Evolutionary conservation across 768 basidiomycete genomes (phyloP), one percentile per base, ranked within the genome.

Genomic region (Hericium coralloides): DNA sequence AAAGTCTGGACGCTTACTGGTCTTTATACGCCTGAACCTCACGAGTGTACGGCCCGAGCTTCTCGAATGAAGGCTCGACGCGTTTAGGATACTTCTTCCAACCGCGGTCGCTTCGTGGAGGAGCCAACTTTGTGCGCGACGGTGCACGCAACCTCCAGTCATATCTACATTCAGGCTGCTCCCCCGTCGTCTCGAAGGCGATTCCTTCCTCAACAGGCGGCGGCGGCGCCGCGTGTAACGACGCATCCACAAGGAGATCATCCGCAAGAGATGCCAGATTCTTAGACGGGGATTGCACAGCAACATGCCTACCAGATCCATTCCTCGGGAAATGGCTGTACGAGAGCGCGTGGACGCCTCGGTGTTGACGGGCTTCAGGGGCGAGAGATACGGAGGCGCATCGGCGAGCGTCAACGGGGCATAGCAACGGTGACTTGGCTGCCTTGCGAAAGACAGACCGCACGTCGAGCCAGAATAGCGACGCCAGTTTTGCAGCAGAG

Each of bases 141-240:
- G 72, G 58, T 8, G 84, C 78, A 18, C 82, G 74, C 39, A 73
- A 63, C 43, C 83, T 74, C 86, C 87, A 88, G 63, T 87, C 80
- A 66, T 82, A 85, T 7, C 85, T 73, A 22, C 65, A 45, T 37
- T 31, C 49, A 2, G 8, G 37, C 26, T 43, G 7, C n/a, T 39
- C 2, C 20, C 12, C 3, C 52, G 3, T 22, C 59, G 38, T 6
- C 36, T 39, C 22, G 56, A 49, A 17, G 58, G 59, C 1, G 52
- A 56, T 7, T 15, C 25, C 49, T 17, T 50, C 49, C 23, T 50
- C 49, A 12, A 22, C 20, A 12, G 23, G 9, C 20, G 4, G 2
- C 12, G 17, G 15, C 10, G 49, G 49, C 49, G 17, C 18, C 17
- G 17, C 49, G 26, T 22, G 60, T 49, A 8, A 39, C 53, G 52